phyloP scores from a whole-genome alignment of 805 yeast genomes.

The Priceomyces melissophilus region DNA sequence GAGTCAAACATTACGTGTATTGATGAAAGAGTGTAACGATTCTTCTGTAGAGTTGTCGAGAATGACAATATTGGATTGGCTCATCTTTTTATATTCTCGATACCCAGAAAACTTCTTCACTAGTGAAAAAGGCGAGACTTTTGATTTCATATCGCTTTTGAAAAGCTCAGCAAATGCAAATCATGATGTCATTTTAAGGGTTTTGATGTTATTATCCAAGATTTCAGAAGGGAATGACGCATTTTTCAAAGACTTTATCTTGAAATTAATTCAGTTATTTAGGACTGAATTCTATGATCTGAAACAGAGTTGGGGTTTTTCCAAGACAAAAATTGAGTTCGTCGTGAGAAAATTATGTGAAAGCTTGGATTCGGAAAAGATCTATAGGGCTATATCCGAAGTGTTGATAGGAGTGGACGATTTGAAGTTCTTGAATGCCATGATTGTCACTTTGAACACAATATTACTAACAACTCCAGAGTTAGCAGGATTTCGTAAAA shows the following conservation, averaged over 20 bases:
- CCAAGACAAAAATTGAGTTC: constrained; percentile 56
- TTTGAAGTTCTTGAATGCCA: constrained; percentile 66
- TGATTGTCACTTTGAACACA: constrained; percentile 84
- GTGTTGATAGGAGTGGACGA: constrained; percentile 55
- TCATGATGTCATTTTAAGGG: constrained; percentile 73
- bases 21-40: constrained; percentile 57
- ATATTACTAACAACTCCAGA: constrained; percentile 86
- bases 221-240: constrained; percentile 73
- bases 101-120: constrained; percentile 38
- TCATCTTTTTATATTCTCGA: constrained; percentile 72
- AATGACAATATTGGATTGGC: constrained; percentile 86
- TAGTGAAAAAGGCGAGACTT: constrained; percentile 15
- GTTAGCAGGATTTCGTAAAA: constrained; percentile 62
- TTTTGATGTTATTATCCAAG: constrained; percentile 66
- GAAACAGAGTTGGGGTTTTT: constrained; percentile 1
- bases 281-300: constrained; percentile 48
- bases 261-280: constrained; percentile 65
- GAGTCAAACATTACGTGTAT: constrained; percentile 58
- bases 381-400: constrained; percentile 75
- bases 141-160: constrained; percentile 70
- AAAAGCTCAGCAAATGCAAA: constrained; percentile 68
- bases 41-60: constrained; percentile 68
- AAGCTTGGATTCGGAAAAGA: constrained; percentile 75
- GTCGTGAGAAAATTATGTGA: constrained; percentile 81
- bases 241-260: constrained; percentile 72